Evolutionary conservation across 768 basidiomycete species (phyloP), one percentile per base, ranked within the genome.

Genomic region (Clitopilus hobsonii): DNA sequence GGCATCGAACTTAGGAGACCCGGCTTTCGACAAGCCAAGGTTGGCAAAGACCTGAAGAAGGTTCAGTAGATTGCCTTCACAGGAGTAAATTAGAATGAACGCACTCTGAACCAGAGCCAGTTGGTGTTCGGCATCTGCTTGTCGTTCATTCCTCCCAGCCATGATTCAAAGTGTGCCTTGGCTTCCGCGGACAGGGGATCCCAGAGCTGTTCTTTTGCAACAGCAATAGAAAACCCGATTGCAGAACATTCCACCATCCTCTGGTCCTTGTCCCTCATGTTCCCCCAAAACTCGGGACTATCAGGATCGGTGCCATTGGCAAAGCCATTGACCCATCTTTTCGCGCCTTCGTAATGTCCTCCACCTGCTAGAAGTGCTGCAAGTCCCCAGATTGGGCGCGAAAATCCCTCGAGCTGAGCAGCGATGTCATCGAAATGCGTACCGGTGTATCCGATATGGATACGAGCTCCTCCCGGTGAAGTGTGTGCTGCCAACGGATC

Each of bases 61-160:
- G 14, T 32, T 56, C 18, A 54, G 29, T 3, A 20, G 23, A 41
- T 27, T 14, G 16, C 51, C 4, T 26, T 3, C 27, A 30, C 14
- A 36, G 48, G 14, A n/a, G 20, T 29, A 4, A 16, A 26, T 41
- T n/a, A 16, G 54, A 13, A 25, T 51, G 11, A 6, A 5, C 80
- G 41, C 54, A 84, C 87, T 55, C 88, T 76, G 69, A 90, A 90
- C 88, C 88, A 90, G 5, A 91, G 74, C 87, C 88, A 89, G 62
- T 90, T 90, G 6, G 88, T 89, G 63, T 89, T 86, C 23, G 88
- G 87, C 87, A 90, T 89, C 58, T 85, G 80, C 73, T 89, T 89
- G 67, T 86, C 84, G 63, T 89, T 90, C 79, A 90, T 89, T 0
- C 84, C 81, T 6, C 84, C 81, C 2, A 90, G 73, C 85, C 88